Evolutionary conservation across 129 eudicot species (phyloP).

Genomic region (Saposhnikovia divaricata): DNA sequence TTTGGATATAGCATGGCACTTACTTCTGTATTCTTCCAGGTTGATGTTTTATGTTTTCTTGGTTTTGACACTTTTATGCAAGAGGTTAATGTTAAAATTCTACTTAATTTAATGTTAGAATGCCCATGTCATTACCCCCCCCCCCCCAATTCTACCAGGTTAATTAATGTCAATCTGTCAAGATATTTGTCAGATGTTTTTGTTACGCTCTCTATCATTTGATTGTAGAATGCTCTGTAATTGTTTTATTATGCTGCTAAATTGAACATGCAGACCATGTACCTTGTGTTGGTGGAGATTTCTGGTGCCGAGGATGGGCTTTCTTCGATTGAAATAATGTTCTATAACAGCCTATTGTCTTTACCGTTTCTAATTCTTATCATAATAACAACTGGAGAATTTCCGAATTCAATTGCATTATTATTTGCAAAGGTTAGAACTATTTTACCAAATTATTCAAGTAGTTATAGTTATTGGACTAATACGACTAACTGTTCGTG

Average conservation of each 20-base stretch:
- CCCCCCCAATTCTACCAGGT: neutral
- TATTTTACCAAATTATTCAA: neutral
- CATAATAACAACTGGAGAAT: slow-evolving; percentile 70
- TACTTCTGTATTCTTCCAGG: slow-evolving; percentile 90
- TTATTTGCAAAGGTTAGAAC: slow-evolving; percentile 71
- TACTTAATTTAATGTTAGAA: neutral
- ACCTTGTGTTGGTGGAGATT: slow-evolving; percentile 91
- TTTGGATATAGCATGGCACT: slow-evolving; percentile 87
- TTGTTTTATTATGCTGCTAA: slow-evolving; percentile 6
- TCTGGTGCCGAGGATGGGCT: slow-evolving; percentile 98
- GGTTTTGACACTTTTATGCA: neutral
- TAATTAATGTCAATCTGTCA: neutral
- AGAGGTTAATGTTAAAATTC: neutral
- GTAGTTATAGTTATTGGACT: neutral
- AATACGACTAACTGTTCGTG: slow-evolving; percentile 14
- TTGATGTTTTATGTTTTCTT: slow-evolving; percentile 5
- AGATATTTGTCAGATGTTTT: neutral
- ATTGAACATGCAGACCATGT: slow-evolving; percentile 78
- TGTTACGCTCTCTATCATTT: neutral
- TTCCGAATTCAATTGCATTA: slow-evolving; percentile 67
- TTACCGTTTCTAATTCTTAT: slow-evolving; percentile 76
- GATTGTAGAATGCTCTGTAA: neutral
- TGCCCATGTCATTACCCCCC: neutral
- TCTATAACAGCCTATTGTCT: slow-evolving; percentile 81
- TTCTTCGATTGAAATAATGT: slow-evolving; percentile 89